phyloP scores from a whole-genome alignment of 140 eudicot species.

The Stevia rebaudiana region DNA sequence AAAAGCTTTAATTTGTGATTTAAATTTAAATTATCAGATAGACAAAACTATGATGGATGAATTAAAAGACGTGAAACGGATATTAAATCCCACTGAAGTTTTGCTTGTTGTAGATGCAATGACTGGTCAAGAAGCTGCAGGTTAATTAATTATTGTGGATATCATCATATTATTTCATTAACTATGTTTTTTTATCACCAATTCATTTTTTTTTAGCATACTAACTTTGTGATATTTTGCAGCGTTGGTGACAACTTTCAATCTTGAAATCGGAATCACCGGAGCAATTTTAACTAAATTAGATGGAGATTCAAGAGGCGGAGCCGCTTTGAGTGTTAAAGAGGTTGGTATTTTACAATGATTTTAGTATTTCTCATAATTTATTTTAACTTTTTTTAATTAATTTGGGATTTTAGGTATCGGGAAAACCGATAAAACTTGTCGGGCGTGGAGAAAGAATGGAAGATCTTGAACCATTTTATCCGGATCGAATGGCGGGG shows the following conservation, averaged over 20 bases:
- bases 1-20: constrained; percentile 6
- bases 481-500: constrained; percentile 99
- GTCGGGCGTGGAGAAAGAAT: constrained; percentile 96
- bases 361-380: neutral
- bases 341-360: constrained; percentile 48
- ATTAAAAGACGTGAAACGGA: constrained; percentile 75
- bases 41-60: constrained; percentile 94
- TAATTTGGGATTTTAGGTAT: constrained; percentile 49
- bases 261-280: constrained; percentile 89
- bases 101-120: constrained; percentile 98
- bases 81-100: constrained; percentile 84
- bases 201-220: neutral
- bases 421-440: constrained; percentile 98
- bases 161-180: neutral
- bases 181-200: neutral
- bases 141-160: constrained; percentile 23
- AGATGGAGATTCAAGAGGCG: constrained; percentile 99
- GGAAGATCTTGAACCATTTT: constrained; percentile 99
- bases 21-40: constrained; percentile 42
- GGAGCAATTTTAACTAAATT: constrained; percentile 93
- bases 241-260: constrained; percentile 91
- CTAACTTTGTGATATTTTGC: constrained; percentile 20
- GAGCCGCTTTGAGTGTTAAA: constrained; percentile 96
- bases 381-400: neutral
- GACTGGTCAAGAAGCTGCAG: constrained; percentile 99